phyloP scores from a whole-genome alignment of 441 rosid genomes.

The Eutrema salsugineum region DNA sequence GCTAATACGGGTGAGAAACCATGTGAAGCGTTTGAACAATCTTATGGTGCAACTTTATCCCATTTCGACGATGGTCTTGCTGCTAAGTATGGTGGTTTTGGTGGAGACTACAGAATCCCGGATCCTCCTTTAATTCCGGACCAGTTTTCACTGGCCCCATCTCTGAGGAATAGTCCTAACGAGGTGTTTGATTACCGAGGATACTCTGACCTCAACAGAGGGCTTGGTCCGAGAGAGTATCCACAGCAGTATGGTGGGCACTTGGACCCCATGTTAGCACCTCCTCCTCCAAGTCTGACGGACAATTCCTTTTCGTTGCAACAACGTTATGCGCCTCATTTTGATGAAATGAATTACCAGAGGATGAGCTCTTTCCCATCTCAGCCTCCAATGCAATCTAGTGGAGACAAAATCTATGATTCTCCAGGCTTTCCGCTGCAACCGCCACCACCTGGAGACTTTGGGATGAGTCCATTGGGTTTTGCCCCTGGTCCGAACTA shows the following conservation, averaged over 20 bases:
- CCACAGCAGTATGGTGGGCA: conserved; percentile 24
- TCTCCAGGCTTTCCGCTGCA: conserved; percentile 22
- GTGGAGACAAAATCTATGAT: conserved; percentile 1
- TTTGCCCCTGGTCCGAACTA: conserved; percentile 51
- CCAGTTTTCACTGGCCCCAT: conserved; percentile 19
- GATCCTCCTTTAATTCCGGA: conserved; percentile 20
- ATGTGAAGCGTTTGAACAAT: conserved; percentile 25
- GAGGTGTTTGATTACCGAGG: conserved; percentile 37
- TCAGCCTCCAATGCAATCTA: conserved; percentile 31
- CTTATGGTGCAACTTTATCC: conserved; percentile 28
- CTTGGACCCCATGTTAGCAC: conserved; percentile 31
- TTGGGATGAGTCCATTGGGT: conserved; percentile 23
- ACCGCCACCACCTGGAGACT: conserved; percentile 33
- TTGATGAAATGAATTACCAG: conserved; percentile 53
- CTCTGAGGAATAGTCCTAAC: conserved; percentile 9
- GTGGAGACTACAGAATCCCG: conserved; percentile 28
- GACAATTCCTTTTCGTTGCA: conserved; percentile 44
- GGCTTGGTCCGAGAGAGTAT: conserved; percentile 33
- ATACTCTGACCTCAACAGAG: conserved; percentile 17
- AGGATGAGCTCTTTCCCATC: conserved; percentile 39
- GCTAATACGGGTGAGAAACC: conserved; percentile 19
- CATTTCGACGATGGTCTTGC: conserved; percentile 34
- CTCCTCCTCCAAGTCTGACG: conserved; percentile 36
- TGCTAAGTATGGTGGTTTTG: conserved; percentile 27
- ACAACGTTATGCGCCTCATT: conserved; percentile 58